Evolutionary conservation across 345 rosid genomes (phyloP).

Genomic region (Camelina laxa): DNA sequence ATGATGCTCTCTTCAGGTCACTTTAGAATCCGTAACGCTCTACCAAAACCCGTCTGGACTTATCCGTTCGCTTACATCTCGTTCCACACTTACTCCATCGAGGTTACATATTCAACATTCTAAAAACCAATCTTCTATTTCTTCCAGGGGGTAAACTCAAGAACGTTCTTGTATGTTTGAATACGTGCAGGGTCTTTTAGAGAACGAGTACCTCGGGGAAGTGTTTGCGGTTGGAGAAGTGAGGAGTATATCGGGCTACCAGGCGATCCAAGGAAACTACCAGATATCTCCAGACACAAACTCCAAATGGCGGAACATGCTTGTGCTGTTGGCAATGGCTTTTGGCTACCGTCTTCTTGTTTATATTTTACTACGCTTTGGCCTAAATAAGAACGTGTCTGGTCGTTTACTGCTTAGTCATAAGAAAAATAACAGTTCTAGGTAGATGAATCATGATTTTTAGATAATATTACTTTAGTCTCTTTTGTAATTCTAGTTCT

Average conservation of each 20-base stretch:
- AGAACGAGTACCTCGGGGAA: constrained; percentile 87
- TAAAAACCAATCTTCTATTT: background rate
- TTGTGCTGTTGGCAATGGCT: constrained; percentile 81
- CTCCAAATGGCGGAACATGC: constrained; percentile 89
- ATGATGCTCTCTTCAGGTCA: constrained; percentile 99
- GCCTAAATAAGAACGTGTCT: constrained; percentile 23
- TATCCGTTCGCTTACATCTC: constrained; percentile 91
- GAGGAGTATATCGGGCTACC: constrained; percentile 81
- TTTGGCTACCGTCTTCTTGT: constrained; percentile 73
- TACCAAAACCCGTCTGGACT: constrained; percentile 86
- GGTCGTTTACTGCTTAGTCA: constrained; percentile 31
- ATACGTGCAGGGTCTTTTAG: constrained; percentile 76
- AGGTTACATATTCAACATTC: constrained; percentile 53
- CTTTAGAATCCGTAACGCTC: constrained; percentile 79
- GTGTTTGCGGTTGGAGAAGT: constrained; percentile 92
- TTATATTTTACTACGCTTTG: constrained; percentile 60
- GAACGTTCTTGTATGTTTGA: constrained; percentile 5
- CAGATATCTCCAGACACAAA: constrained; percentile 72
- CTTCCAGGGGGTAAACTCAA: background rate
- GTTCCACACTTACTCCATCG: constrained; percentile 87
- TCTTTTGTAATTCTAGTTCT: background rate
- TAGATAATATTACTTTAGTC: background rate
- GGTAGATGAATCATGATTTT: constrained; percentile 23
- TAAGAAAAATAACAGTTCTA: constrained; percentile 31
- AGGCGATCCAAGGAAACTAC: constrained; percentile 72